Base-by-base conservation (phyloP, 129 eudicot genomes). In the Erigeron canadensis region DNA sequence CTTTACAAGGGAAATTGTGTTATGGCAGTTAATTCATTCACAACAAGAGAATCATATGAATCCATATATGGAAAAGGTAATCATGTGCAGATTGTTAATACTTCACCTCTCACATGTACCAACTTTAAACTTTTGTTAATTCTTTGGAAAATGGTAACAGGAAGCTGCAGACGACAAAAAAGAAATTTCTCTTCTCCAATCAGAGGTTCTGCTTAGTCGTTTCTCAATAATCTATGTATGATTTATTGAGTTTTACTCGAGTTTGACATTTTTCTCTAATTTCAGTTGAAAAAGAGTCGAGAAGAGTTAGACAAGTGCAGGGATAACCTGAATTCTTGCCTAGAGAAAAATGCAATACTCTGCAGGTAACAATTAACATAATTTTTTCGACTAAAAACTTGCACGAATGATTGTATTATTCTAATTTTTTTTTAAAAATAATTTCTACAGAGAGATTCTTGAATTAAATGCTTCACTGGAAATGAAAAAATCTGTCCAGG, bases 261-360 rank as follows among this genome's bases (percentile, higher is more conserved):
- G 47, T 28, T 64, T 67, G 71, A 16, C 65, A 58, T 45, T 45
- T 81, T 16, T 72, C 8, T 60, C 64, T 65, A 67, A 54, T 10
- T 70, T 54, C 80, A 91, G 96, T 67, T 91, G 74, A 65, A 72
- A 66, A 82, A 53, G 67, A 75, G 86, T 23, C 77, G 72, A 5
- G 56, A 41, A 40, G 94, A 91, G 75, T 70, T 88, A 40, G 84
- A 85, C 70, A 84, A 80, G 44, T 86, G 87, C 74, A 81, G 79
- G 74, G 76, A 39, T 42, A 84, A 84, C 42, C 87, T 91, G 11
- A 81, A 80, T 60, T 67, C 78, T 82, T 84, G 84, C 79, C 72
- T 88, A 71, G 96, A 88, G 70, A 81, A 75, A 53, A 91, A 91
- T 63, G 76, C 73, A 67, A 77, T 81, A 77, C 88, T 91, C 74